Evolutionary conservation across 2,329 filamentous ascomycete species (phyloP).

Genomic region (Pezicula carpinea): DNA sequence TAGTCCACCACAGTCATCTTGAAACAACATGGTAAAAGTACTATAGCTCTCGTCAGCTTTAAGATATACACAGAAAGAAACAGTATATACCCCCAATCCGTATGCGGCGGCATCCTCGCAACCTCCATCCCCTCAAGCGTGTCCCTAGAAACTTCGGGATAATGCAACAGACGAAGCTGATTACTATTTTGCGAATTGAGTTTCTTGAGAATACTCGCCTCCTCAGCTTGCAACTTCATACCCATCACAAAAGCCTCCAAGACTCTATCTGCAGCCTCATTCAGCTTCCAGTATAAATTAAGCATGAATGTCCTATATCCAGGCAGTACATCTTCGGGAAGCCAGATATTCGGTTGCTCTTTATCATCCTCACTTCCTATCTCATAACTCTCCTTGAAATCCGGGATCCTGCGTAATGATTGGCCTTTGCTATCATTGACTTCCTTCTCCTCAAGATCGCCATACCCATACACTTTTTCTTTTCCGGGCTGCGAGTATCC

Average conservation of each 20-base stretch:
- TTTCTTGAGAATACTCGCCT: neutral
- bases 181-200: slow-evolving; percentile 24
- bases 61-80: neutral
- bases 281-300: slow-evolving; percentile 33
- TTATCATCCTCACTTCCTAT: slow-evolving; percentile 39
- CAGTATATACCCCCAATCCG: slow-evolving; percentile 34
- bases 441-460: neutral
- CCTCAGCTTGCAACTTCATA: neutral
- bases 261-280: neutral
- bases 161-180: slow-evolving; percentile 35
- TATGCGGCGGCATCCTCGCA: slow-evolving; percentile 25
- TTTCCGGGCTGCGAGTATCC: neutral
- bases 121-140: slow-evolving; percentile 20
- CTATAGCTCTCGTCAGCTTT: neutral
- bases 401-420: neutral
- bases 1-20: slow-evolving; percentile 39
- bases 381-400: slow-evolving; percentile 41
- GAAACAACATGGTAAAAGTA: slow-evolving; percentile 38
- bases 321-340: slow-evolving; percentile 36
- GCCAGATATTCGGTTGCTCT: slow-evolving; percentile 40
- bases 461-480: neutral
- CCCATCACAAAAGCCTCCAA: neutral
- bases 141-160: slow-evolving; percentile 29
- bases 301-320: slow-evolving; percentile 41
- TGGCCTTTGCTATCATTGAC: neutral